Evolutionary conservation across 2,329 filamentous ascomycete genomes (phyloP).

Genomic region (Elsinoe ampelina): DNA sequence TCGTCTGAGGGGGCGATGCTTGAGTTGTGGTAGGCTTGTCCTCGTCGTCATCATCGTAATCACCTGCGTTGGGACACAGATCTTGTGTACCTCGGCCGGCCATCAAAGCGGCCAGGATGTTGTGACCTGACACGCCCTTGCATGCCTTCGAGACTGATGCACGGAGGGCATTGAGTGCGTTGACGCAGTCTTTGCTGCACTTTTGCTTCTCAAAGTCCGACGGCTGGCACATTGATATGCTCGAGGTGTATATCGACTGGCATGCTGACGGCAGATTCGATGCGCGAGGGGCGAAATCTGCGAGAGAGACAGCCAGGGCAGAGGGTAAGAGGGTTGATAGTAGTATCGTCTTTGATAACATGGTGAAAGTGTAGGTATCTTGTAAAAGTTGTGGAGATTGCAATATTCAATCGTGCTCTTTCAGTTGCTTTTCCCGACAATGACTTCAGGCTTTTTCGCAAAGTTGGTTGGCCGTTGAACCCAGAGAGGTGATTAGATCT

Average conservation of each 20-base stretch:
- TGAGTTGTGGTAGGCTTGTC: constrained; percentile 12
- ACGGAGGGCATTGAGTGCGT: constrained; percentile 30
- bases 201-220: constrained; percentile 30
- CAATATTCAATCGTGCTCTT: constrained; percentile 4
- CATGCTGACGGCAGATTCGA: constrained; percentile 32
- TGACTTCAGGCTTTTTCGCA: background rate
- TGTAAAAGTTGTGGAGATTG: background rate
- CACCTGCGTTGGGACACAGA: constrained; percentile 31
- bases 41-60: constrained; percentile 16
- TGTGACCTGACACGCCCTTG: constrained; percentile 29
- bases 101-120: constrained; percentile 36
- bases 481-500: background rate
- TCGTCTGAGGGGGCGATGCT: constrained; percentile 11
- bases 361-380: background rate
- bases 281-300: constrained; percentile 37
- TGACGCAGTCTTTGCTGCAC: constrained; percentile 32
- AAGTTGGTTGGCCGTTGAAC: constrained; percentile 3
- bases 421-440: constrained; percentile 9
- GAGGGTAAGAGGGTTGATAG: constrained; percentile 17
- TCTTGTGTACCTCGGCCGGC: constrained; percentile 29
- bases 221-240: constrained; percentile 32
- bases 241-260: constrained; percentile 31
- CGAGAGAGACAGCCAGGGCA: constrained; percentile 32
- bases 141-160: constrained; percentile 27
- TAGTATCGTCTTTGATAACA: constrained; percentile 20